A percentile compares a stretch with the other conserved stretches of the same genome.
These are phyloP conservation scores for Collybiopsis luxurians DNA, from an alignment of 768 basidiomycete genomes.

Conservation along the genomic window DNA sequence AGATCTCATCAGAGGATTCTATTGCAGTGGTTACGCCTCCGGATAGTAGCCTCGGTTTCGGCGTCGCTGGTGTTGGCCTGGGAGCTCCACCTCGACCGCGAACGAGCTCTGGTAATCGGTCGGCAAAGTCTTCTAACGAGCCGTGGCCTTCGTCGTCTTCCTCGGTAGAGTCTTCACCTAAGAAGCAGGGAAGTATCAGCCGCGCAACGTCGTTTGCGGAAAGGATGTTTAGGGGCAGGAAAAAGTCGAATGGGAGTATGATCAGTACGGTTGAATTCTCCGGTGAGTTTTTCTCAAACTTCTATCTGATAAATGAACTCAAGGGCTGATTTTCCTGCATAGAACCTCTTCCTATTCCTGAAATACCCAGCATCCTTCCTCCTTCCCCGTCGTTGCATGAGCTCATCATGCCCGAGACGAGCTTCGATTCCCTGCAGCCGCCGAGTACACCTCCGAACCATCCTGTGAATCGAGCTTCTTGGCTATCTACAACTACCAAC, in stretches of 20 bases:
- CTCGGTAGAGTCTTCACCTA: slow-evolving; percentile 37
- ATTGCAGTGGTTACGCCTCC: slow-evolving; percentile 59
- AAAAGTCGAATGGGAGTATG: slow-evolving; percentile 49
- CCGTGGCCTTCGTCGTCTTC: slow-evolving; percentile 35
- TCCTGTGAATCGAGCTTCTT: slow-evolving; percentile 36
- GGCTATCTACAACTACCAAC: slow-evolving; percentile 42
- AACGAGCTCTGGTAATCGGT: slow-evolving; percentile 1
- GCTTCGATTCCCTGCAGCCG: slow-evolving; percentile 11
- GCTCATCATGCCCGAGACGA: slow-evolving; percentile 10
- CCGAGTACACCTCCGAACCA: slow-evolving; percentile 15
- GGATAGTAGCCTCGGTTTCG: slow-evolving; percentile 37
- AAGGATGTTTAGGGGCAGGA: slow-evolving; percentile 55
- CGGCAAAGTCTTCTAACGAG: slow-evolving; percentile 10
- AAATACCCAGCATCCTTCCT: slow-evolving; percentile 13
- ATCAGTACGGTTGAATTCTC: slow-evolving; percentile 34
- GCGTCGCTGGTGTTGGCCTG: not conserved
- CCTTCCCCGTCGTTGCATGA: slow-evolving; percentile 17
- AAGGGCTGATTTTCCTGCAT: not conserved
- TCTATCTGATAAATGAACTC: not conserved
- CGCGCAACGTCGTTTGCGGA: slow-evolving; percentile 60
- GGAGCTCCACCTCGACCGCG: not conserved
- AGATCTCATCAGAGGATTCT: slow-evolving; percentile 69
- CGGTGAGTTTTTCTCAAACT: slow-evolving; percentile 30
- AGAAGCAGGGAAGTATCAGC: slow-evolving; percentile 43
- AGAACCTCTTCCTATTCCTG: slow-evolving; percentile 2